Conservation (phyloP, 2,329 filamentous ascomycete species). For the Mycosphaerelloides madeirae region DNA sequence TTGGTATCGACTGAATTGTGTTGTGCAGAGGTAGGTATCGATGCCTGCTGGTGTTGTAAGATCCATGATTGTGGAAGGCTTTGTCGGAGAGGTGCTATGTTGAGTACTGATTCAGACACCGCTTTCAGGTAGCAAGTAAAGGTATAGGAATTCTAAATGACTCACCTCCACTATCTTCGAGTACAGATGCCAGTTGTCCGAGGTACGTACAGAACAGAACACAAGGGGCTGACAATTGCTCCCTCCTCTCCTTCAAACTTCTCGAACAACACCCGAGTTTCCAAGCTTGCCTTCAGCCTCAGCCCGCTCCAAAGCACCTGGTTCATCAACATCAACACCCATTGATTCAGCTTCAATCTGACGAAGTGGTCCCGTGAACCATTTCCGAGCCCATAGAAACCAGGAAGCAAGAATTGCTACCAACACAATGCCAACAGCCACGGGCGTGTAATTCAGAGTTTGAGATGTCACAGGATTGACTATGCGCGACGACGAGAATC, state of each 20-base stretch:
- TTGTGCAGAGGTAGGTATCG: slow-evolving; percentile 4
- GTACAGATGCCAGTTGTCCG: too few species aligned
- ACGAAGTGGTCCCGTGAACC: slow-evolving; percentile 54
- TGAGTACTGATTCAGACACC: too few species aligned
- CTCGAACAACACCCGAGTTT: too few species aligned
- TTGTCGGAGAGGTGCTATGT: too few species aligned
- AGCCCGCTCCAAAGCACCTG: slow-evolving; percentile 40
- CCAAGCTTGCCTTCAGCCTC: slow-evolving; percentile 28
- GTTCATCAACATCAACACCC: slow-evolving; percentile 47
- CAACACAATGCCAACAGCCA: slow-evolving; percentile 55
- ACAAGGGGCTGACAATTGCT: too few species aligned
- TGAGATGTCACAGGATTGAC: slow-evolving; percentile 53
- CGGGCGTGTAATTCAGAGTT: slow-evolving; percentile 57
- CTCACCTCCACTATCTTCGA: too few species aligned
- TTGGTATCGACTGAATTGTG: slow-evolving; percentile 1
- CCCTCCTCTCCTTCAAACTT: too few species aligned
- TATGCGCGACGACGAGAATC: too few species aligned
- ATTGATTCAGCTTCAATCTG: slow-evolving; percentile 49
- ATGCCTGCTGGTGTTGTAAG: slow-evolving; percentile 6
- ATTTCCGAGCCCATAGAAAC: slow-evolving; percentile 50
- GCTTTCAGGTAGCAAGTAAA: too few species aligned
- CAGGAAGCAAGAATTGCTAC: slow-evolving; percentile 47
- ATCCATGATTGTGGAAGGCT: slow-evolving; percentile 1
- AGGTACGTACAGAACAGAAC: too few species aligned
- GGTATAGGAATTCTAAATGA: too few species aligned